phyloP scores from a whole-genome alignment of 2,329 filamentous ascomycete genomes.

The Tolypocladium album region DNA sequence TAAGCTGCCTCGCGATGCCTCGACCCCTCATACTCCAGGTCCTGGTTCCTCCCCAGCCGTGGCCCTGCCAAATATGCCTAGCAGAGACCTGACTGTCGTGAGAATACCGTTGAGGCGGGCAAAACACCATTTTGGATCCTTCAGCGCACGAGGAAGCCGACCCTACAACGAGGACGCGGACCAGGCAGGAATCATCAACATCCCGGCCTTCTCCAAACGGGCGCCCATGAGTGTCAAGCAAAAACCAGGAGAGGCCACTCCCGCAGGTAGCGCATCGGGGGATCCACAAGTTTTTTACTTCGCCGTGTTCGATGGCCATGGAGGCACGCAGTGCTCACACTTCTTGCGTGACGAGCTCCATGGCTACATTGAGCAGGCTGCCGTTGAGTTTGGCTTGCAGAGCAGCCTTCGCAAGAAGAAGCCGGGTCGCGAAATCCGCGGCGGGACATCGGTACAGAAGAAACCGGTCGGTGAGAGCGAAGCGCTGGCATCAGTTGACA shows the following conservation, averaged over 20 bases:
- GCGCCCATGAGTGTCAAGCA: slow-evolving; percentile 54
- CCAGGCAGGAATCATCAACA: slow-evolving; percentile 85
- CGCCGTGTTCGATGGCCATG: slow-evolving; percentile 92
- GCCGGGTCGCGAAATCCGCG: slow-evolving; percentile 13
- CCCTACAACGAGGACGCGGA: slow-evolving; percentile 90
- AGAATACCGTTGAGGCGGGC: slow-evolving; percentile 87
- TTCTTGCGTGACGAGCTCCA: slow-evolving; percentile 81
- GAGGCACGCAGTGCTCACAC: slow-evolving; percentile 76
- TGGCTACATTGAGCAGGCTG: slow-evolving; percentile 76
- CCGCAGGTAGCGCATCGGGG: slow-evolving; percentile 66
- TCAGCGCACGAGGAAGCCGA: slow-evolving; percentile 68
- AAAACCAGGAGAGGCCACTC: slow-evolving; percentile 48
- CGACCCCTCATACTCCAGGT: slow-evolving; percentile 59
- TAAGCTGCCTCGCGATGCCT: slow-evolving; percentile 77
- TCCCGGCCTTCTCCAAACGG: slow-evolving; percentile 85
- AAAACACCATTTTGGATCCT: slow-evolving; percentile 89
- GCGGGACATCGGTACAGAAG: slow-evolving; percentile 6
- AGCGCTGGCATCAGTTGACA: slow-evolving; percentile 27
- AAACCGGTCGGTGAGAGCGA: slow-evolving; percentile 10
- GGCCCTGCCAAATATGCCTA: slow-evolving; percentile 47
- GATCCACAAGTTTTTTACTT: slow-evolving; percentile 98
- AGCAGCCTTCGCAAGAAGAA: slow-evolving; percentile 55
- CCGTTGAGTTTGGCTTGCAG: slow-evolving; percentile 62
- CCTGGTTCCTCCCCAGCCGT: slow-evolving; percentile 45
- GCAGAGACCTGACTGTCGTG: slow-evolving; percentile 80